These are phyloP conservation scores for Pseudoscleropodium purum DNA, from an alignment of 225 moss, liverwort and hornwort species.

Conservation along the genomic window DNA sequence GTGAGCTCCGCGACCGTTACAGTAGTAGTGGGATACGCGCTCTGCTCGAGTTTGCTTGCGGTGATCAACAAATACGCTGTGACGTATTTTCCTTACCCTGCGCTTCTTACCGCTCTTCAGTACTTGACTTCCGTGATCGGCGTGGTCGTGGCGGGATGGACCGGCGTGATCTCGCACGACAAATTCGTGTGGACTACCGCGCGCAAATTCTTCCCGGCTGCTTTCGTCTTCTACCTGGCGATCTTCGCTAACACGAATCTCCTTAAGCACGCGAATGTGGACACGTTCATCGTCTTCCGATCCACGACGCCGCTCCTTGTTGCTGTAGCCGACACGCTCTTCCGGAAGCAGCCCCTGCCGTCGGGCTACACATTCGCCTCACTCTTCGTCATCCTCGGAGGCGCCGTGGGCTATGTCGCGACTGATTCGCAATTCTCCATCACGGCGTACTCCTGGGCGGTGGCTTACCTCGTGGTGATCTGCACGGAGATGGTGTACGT, in stretches of 20 bases:
- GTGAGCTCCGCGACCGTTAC: constrained; percentile 17
- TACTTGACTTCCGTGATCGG: constrained; percentile 44
- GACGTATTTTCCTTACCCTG: constrained; percentile 49
- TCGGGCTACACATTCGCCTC: constrained; percentile 28
- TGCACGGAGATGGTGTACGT: constrained; percentile 58
- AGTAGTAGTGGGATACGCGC: constrained; percentile 37
- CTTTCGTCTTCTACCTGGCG: constrained; percentile 49
- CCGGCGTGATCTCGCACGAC: constrained; percentile 37
- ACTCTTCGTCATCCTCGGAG: constrained; percentile 37
- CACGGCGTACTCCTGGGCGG: constrained; percentile 53
- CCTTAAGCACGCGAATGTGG: constrained; percentile 50
- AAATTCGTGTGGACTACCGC: constrained; percentile 37
- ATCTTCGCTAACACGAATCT: constrained; percentile 58
- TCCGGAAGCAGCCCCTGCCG: constrained; percentile 45
- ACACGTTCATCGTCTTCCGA: constrained; percentile 56
- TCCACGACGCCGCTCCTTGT: constrained; percentile 51
- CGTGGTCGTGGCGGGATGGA: constrained; percentile 29
- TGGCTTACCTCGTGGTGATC: constrained; percentile 34
- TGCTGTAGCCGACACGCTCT: constrained; percentile 40
- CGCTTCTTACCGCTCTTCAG: constrained; percentile 39
- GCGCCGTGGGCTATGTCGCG: constrained; percentile 36
- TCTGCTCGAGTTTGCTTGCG: constrained; percentile 40
- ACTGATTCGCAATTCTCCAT: constrained; percentile 48
- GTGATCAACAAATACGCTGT: constrained; percentile 58
- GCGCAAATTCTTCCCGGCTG: constrained; percentile 50